Conservation (phyloP, 2,329 filamentous ascomycete species). For the Neonectria sp. region DNA sequence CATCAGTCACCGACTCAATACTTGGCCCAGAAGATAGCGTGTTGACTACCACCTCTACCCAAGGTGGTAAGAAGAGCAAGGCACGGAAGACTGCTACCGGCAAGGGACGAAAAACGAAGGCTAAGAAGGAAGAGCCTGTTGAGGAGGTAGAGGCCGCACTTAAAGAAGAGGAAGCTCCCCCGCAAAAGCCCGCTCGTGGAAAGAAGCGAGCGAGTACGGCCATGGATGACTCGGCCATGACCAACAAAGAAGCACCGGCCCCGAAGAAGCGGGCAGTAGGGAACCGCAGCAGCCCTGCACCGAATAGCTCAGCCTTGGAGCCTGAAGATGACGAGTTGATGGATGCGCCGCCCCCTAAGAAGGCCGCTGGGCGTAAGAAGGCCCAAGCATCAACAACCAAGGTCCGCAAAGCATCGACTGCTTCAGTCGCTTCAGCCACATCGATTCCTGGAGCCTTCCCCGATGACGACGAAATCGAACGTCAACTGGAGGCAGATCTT, state of each 20-base stretch:
- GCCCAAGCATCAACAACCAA: slow-evolving; percentile 60
- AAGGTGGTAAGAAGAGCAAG: slow-evolving; percentile 70
- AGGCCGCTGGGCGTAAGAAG: slow-evolving; percentile 53
- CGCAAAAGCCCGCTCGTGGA: slow-evolving; percentile 62
- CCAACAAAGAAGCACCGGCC: slow-evolving; percentile 63
- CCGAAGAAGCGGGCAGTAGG: slow-evolving; percentile 72
- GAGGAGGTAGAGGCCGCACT: slow-evolving; percentile 57
- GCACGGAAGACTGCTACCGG: slow-evolving; percentile 64
- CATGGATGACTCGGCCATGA: slow-evolving; percentile 63
- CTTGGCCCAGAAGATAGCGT: slow-evolving; percentile 71
- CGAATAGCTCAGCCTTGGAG: slow-evolving; percentile 57
- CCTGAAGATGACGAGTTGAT: slow-evolving; percentile 56
- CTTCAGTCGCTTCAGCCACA: slow-evolving; percentile 66
- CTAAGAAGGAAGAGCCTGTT: slow-evolving; percentile 68
- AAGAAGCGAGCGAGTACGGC: slow-evolving; percentile 77
- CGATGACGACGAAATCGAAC: slow-evolving; percentile 77
- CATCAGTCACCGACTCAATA: slow-evolving; percentile 63
- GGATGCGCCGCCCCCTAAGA: slow-evolving; percentile 53
- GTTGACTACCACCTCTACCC: slow-evolving; percentile 72
- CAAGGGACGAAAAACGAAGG: slow-evolving; percentile 52
- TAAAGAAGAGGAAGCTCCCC: slow-evolving; percentile 41
- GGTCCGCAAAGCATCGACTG: slow-evolving; percentile 31
- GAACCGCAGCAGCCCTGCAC: slow-evolving; percentile 63
- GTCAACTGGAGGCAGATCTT: slow-evolving; percentile 75
- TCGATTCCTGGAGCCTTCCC: slow-evolving; percentile 65